phyloP scores from a whole-genome alignment of 768 basidiomycete species.

The Agrocybe praecox region DNA sequence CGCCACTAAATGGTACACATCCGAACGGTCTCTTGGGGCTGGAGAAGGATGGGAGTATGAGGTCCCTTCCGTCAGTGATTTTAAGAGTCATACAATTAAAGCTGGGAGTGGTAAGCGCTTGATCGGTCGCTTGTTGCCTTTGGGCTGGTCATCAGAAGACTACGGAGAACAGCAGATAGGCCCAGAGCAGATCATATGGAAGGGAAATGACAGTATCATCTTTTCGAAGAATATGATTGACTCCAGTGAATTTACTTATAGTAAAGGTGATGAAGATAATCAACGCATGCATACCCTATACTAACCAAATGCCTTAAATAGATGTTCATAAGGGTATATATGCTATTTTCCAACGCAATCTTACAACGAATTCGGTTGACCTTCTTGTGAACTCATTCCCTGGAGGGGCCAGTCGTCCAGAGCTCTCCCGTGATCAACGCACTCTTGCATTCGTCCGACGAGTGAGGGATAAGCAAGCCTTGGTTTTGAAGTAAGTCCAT shows the following conservation, averaged over 20 bases:
- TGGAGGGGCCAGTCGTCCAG: slow-evolving; percentile 76
- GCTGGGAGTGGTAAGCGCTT: slow-evolving; percentile 54
- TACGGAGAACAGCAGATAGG: slow-evolving; percentile 76
- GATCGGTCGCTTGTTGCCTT: slow-evolving; percentile 57
- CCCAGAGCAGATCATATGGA: slow-evolving; percentile 72
- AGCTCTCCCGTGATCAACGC: slow-evolving; percentile 65
- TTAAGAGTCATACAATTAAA: slow-evolving; percentile 29
- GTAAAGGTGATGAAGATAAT: slow-evolving; percentile 51
- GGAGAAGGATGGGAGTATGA: slow-evolving; percentile 75
- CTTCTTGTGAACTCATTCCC: slow-evolving; percentile 58
- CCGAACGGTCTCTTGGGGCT: slow-evolving; percentile 62
- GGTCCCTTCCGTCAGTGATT: slow-evolving; percentile 45
- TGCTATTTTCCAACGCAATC: slow-evolving; percentile 66
- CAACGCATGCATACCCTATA: not conserved
- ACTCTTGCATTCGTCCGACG: slow-evolving; percentile 78
- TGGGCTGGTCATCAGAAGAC: slow-evolving; percentile 59
- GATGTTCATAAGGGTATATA: slow-evolving; percentile 75
- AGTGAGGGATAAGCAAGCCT: slow-evolving; percentile 70
- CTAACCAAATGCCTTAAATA: slow-evolving; percentile 21
- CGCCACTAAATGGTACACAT: slow-evolving; percentile 82
- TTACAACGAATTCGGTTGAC: slow-evolving; percentile 55
- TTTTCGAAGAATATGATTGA: slow-evolving; percentile 69
- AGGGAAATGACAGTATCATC: slow-evolving; percentile 56
- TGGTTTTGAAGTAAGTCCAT: slow-evolving; percentile 64
- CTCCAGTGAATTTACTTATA: slow-evolving; percentile 52